Evolutionary conservation across 2,329 filamentous ascomycete genomes (phyloP).

Genomic region (Sporothrix sp.): DNA sequence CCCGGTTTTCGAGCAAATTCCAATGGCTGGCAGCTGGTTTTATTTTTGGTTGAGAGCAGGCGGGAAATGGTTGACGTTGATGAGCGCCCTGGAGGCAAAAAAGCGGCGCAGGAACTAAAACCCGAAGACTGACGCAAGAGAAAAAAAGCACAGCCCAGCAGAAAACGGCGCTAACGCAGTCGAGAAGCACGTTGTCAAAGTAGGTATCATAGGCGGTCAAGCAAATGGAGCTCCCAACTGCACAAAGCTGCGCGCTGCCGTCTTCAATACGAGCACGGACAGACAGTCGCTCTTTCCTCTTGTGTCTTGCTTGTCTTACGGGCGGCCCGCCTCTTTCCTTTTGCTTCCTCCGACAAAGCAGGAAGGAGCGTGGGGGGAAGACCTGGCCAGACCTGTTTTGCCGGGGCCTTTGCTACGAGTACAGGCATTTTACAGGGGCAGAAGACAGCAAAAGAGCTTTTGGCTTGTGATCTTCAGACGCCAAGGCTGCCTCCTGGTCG

Average conservation of each 20-base stretch:
- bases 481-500: too few relatives aligned
- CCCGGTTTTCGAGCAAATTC: too few relatives aligned
- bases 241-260: not conserved
- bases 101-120: not conserved
- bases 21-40: not conserved
- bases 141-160: not conserved
- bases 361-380: not conserved
- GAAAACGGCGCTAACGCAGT: not conserved
- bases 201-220: not conserved
- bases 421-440: too few relatives aligned
- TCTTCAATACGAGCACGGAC: not conserved
- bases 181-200: not conserved
- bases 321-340: too few relatives aligned
- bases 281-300: not conserved
- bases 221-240: not conserved
- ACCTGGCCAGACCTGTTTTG: not conserved
- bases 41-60: not conserved
- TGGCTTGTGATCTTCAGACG: too few relatives aligned
- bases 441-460: too few relatives aligned
- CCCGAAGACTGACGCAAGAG: conserved; percentile 3
- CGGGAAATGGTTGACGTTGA: conserved; percentile 11
- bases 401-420: too few relatives aligned
- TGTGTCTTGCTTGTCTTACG: too few relatives aligned
- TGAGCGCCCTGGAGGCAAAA: not conserved
- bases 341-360: not conserved